Base-by-base conservation (phyloP, 1,284 basidiomycete genomes). In the Trametes polyzona region DNA sequence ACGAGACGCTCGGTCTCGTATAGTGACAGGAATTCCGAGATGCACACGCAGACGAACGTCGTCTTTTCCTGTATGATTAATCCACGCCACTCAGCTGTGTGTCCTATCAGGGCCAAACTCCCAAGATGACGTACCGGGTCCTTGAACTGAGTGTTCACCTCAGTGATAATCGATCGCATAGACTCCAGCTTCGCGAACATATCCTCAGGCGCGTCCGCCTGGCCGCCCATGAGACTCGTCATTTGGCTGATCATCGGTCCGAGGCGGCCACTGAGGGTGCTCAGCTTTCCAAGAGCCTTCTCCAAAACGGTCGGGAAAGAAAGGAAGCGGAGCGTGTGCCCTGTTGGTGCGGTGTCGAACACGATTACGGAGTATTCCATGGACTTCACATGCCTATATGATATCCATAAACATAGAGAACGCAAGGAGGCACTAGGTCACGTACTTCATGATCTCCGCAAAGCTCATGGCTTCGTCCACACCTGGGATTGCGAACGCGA, bases 401-500 rank as follows among this genome's bases (percentile, higher is more conserved):
- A 16, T 37, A 42, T n/a, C 26, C 29, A 26, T 42, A 26, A 42
- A 17, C 41, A n/a, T n/a, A n/a, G n/a, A n/a, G n/a, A n/a, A n/a
- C n/a, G n/a, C n/a, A 26, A 24, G 27, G 29, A 40, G 26, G 52
- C 26, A 51, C 30, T 19, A 12, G n/a, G n/a, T 16, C 5, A 77
- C 84, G 61, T 61, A 95, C 94, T 99, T 99, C 97, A 99, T 99
- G 75, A 99, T 97, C 75, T 99, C 96, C 0, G 96, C 97, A 68
- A 99, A 99, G 58, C 95, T 96, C 96, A 99, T 99, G 3, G 96
- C 96, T 75, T 99, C 96, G 71, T 99, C 96, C 1, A 99, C 96
- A 77, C 96, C 96, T 0, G 96, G 96, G 59, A 99, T 99, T 1
- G 97, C 96, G 69, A 99, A 99, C 0, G 96, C 97, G 36, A 99